Base-by-base conservation (phyloP, 2,329 filamentous ascomycete genomes). In the Aspergillus sp. region DNA sequence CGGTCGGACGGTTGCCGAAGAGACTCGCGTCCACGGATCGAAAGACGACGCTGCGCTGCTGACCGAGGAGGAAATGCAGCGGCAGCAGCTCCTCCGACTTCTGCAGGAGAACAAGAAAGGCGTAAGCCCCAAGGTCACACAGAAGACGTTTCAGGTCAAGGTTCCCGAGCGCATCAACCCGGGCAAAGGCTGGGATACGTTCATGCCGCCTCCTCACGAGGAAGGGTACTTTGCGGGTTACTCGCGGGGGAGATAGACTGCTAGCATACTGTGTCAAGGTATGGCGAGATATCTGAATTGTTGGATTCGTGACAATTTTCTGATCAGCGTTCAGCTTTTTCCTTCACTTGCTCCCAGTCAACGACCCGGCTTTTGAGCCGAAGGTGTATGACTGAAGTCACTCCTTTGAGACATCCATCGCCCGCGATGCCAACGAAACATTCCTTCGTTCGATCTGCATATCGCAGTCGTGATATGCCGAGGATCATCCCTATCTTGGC, bases 61-160 rank as follows among this genome's bases (percentile, higher is more conserved):
- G 46, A 74, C 69, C 3, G 72, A 74, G 22, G 76, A 78, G 54
- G 75, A 78, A 54, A 71, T 75, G 66, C 74, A 77, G 55, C 73
- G 77, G 36, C 73, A 71, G 39, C 73, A 78, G 54, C 63, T 78
- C 26, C 71, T 73, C 36, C 69, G 75, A 12, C 64, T 78, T 18
- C 59, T 78, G 22, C 68, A 71, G 31, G 67, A 71, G 53, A 71
- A 70, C 6, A 63, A 68, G 16, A 71, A 65, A 57, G 55, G 55
- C 11, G 22, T 51, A 24, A 64, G 59, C 47, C 52, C 65, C 4
- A 66, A 57, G 54, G 58, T 65, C 4, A 55, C 62, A 9, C 67
- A 69, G 51, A 69, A 65, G 51, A 73, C 69, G n/a, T 73, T 71
- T 53, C 57, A 63, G 24, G 68, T 73, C 49, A 66, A 70, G 36